These are phyloP conservation scores for Didymella pomorum DNA, from an alignment of 2,329 filamentous ascomycete species.

Conservation along the genomic window DNA sequence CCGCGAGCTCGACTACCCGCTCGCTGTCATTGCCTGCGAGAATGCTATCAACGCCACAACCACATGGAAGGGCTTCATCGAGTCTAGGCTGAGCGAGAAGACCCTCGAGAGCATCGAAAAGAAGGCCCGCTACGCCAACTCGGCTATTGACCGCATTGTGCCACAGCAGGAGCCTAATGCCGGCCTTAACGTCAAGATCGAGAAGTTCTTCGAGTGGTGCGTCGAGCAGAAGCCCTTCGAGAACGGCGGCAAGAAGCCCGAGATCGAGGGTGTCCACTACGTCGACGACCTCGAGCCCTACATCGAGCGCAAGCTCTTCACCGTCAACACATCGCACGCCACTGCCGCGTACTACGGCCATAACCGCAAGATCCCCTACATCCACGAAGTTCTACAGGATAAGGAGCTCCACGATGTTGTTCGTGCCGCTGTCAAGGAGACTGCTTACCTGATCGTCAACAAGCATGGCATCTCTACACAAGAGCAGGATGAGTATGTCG, in stretches of 20 bases:
- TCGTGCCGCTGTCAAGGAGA: conserved; percentile 81
- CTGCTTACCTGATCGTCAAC: conserved; percentile 80
- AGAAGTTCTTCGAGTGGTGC: conserved; percentile 99
- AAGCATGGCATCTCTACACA: conserved; percentile 81
- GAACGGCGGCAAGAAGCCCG: conserved; percentile 70
- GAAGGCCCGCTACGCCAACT: conserved; percentile 93
- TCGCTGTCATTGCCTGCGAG: conserved; percentile 96
- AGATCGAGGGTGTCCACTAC: conserved; percentile 90
- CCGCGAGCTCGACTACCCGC: conserved; percentile 70
- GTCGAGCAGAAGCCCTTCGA: conserved; percentile 86
- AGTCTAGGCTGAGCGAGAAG: conserved; percentile 73
- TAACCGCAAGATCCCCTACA: conserved; percentile 82
- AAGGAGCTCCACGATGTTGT: conserved; percentile 81
- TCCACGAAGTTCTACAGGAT: conserved; percentile 88
- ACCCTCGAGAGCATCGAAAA: conserved; percentile 72
- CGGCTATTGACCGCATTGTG: conserved; percentile 97
- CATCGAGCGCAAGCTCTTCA: conserved; percentile 99
- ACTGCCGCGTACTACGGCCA: conserved; percentile 96
- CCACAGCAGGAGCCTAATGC: conserved; percentile 83
- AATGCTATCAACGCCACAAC: conserved; percentile 96
- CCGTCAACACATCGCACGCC: conserved; percentile 97
- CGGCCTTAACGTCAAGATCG: conserved; percentile 90
- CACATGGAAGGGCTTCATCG: conserved; percentile 81
- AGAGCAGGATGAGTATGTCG: conserved; percentile 85
- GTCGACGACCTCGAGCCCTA: conserved; percentile 91